Base-by-base conservation (phyloP, 768 basidiomycete species). In the Nidula microcarpa region DNA sequence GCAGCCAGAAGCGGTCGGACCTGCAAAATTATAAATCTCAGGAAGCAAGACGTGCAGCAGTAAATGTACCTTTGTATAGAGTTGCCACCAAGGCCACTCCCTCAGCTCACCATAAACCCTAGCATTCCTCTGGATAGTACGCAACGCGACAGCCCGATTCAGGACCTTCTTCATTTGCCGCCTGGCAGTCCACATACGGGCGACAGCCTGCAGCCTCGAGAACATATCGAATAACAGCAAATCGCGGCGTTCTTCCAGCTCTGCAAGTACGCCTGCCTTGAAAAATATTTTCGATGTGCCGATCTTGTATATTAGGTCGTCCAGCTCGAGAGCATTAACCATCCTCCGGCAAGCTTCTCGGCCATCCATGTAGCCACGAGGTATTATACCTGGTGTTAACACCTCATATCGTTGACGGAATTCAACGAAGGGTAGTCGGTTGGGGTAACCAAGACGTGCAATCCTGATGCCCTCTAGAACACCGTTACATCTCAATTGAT, bases 81-180 rank as follows among this genome's bases (percentile, higher is more conserved):
- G 77, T 57, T 94, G 90, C 97, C 97, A 99, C 97, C 97, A 98
- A 1, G 96, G 94, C 97, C 97, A 98, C 50, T 96, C 92, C 45
- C 85, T 79, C 32, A 99, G 76, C 52, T 92, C 87, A 6, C 87
- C 86, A 64, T 98, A 98, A 17, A 97, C 79, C 17, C 94, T 77
- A 2, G 96, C 96, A 65, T 99, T 99, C 44, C 86, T 81, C 65
- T 98, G 97, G 55, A 98, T 94, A 1, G 91, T 95, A 45, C 91
- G 82, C 41, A 95, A 85, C 4, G 97, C 94, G 39, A 87, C 76
- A 1, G 94, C 94, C 45, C 97, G 87, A 62, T 98, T 94, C 47
- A 98, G 78, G 47, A 97, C 82, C 75, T 98, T 98, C 75, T 86
- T 90, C 74, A 97, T 91, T 66, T 95, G 91, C 54, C 97, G 75